Evolutionary conservation across 352 stramenopile species (phyloP), one percentile per base, ranked within the genome.

Genomic region (Pythium plurisporium): DNA sequence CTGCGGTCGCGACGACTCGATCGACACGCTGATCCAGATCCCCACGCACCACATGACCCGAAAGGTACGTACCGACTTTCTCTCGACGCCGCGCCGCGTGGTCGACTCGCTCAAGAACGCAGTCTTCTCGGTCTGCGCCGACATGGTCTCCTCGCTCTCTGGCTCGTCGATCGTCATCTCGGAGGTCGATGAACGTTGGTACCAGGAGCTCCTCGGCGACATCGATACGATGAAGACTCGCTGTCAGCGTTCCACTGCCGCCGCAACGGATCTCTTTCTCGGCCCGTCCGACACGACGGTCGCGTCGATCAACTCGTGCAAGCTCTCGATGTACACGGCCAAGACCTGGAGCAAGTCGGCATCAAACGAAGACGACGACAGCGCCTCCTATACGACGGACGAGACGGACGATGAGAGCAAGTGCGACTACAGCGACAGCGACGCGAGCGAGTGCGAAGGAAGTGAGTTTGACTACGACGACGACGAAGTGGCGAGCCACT

Each of bases 381-480:
- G 64, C 31, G 85, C 75, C 9, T 75, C 48, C 22, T n/a, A 34
- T 56, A 77, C 72, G 20, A 82, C 72, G 10, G 78, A 88, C 26
- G 59, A 57, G 22, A 82, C 76, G 0, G 78, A 88, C 7, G 40
- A 70, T 41, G 65, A 78, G 20, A 86, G 67, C 41, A 72, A 50
- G 41, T 67, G 30, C 46, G 46, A 53, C 43, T 67, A 68, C 30
- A 52, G 64, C 27, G 53, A 70, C 22, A 50, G 66, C 25, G 51
- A 67, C 11, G 29, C 42, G 17, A 50, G 43, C 25, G 60, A 74
- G 17, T 58, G 67, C 5, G 57, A 70, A 30, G 62, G 70, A 5
- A 52, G 27, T 19, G 66, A 73, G n/a, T 69, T 70, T 30, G 58
- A 55, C n/a, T 57, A 65, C 3, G 30, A 56, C 47, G 23, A 36